Evolutionary conservation across 2,329 filamentous ascomycete species (phyloP).

Genomic region (Rugonectria rugulosa): DNA sequence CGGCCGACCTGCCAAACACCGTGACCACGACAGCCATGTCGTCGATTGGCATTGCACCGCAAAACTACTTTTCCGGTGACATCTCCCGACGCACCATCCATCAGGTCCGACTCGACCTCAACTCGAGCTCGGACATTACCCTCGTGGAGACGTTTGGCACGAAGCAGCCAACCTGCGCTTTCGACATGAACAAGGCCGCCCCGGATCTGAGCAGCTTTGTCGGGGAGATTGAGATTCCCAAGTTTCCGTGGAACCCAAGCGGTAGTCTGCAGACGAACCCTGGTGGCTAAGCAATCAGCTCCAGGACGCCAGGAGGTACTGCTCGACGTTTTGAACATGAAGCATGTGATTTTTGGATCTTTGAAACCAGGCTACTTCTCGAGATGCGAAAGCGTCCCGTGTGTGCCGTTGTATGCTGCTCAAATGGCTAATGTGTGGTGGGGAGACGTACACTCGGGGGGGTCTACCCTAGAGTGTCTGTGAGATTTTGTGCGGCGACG

Average conservation of each 20-base stretch:
- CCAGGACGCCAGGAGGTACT: background rate
- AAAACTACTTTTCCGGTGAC: slow-evolving; percentile 24
- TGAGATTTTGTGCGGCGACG: too few species aligned
- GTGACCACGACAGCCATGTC: slow-evolving; percentile 18
- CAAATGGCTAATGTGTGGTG: too few species aligned
- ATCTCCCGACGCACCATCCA: slow-evolving; percentile 23
- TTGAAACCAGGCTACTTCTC: too few species aligned
- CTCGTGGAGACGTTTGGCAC: slow-evolving; percentile 22
- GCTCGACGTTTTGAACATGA: background rate
- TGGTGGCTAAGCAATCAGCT: slow-evolving; percentile 14
- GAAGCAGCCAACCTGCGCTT: slow-evolving; percentile 23
- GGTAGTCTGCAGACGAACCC: slow-evolving; percentile 30
- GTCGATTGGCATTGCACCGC: slow-evolving; percentile 24
- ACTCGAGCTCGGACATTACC: slow-evolving; percentile 16
- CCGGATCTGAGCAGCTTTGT: slow-evolving; percentile 23
- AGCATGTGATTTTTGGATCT: background rate
- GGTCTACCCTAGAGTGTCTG: too few species aligned
- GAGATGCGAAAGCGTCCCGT: too few species aligned
- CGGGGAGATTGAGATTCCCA: slow-evolving; percentile 25
- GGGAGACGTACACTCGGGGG: too few species aligned
- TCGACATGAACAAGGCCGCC: slow-evolving; percentile 10
- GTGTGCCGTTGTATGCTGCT: too few species aligned
- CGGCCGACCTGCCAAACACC: slow-evolving; percentile 16
- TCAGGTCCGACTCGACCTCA: slow-evolving; percentile 17
- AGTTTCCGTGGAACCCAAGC: slow-evolving; percentile 28